Percentiles rank a stretch among this genome's conserved stretches.
phyloP scores from a whole-genome alignment of 495 filamentous ascomycete genomes.

The Chaetomium tenue region DNA sequence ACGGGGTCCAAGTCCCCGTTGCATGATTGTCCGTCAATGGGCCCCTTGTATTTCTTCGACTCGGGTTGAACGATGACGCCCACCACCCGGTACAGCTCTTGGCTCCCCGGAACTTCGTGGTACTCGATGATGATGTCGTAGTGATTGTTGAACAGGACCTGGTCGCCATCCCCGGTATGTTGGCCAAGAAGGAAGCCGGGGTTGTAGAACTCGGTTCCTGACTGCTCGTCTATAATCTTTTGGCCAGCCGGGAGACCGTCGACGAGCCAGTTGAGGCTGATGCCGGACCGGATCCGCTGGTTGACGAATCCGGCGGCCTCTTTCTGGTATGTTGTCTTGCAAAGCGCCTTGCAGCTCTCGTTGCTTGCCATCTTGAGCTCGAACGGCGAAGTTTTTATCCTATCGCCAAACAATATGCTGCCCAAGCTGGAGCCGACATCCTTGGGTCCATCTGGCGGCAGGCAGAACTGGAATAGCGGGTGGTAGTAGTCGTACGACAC shows the following conservation, averaged over 20 bases:
- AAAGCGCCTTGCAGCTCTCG: constrained; percentile 80
- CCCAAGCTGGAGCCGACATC: constrained; percentile 84
- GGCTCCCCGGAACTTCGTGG: constrained; percentile 62
- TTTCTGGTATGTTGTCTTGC: constrained; percentile 64
- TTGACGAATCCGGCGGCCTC: constrained; percentile 73
- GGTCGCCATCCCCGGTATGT: constrained; percentile 45
- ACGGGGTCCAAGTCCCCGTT: constrained; percentile 53
- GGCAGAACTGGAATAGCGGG: constrained; percentile 79
- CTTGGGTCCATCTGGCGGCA: constrained; percentile 68
- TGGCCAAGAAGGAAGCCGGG: constrained; percentile 85
- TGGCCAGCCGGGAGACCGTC: constrained; percentile 92
- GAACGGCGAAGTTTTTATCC: constrained; percentile 88
- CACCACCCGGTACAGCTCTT: constrained; percentile 75
- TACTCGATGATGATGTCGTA: constrained; percentile 94
- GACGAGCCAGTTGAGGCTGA: constrained; percentile 91
- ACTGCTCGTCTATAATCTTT: constrained; percentile 67
- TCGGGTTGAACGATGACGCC: constrained; percentile 82
- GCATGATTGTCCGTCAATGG: constrained; percentile 60
- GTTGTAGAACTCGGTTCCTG: constrained; percentile 73
- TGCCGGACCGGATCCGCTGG: constrained; percentile 71
- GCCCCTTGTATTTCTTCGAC: constrained; percentile 62
- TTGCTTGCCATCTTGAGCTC: constrained; percentile 80
- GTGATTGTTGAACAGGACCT: constrained; percentile 79
- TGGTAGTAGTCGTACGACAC: constrained; percentile 96
- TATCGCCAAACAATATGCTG: constrained; percentile 94